These are phyloP conservation scores for Tylopilus sp. DNA, from an alignment of 1,284 basidiomycete genomes.

Conservation along the genomic window DNA sequence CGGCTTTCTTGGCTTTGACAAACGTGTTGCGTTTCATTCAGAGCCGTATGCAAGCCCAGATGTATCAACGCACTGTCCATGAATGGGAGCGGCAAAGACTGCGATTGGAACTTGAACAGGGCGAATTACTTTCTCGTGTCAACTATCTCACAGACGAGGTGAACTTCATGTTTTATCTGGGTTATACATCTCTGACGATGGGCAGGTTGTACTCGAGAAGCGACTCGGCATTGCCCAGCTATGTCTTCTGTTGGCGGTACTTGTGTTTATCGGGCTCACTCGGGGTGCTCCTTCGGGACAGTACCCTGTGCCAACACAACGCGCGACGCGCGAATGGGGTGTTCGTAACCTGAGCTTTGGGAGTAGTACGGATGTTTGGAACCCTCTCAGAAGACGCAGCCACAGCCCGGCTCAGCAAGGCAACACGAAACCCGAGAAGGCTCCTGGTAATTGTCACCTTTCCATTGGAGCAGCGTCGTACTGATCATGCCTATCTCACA, in stretches of 20 bases:
- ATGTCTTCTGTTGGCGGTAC: slow-evolving; percentile 79
- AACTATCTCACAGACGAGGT: slow-evolving; percentile 84
- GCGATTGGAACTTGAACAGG: slow-evolving; percentile 77
- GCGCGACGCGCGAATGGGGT: slow-evolving; percentile 63
- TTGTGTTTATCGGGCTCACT: slow-evolving; percentile 88
- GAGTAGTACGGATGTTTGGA: slow-evolving; percentile 42
- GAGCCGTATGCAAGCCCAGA: slow-evolving; percentile 75
- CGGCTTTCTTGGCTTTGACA: slow-evolving; percentile 2
- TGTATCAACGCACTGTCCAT: slow-evolving; percentile 70
- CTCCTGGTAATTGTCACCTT: slow-evolving; percentile 20
- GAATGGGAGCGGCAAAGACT: slow-evolving; percentile 80
- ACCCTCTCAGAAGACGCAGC: slow-evolving; percentile 48
- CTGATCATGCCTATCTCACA: slow-evolving; percentile 4
- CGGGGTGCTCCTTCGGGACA: slow-evolving; percentile 59
- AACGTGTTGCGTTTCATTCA: slow-evolving; percentile 36
- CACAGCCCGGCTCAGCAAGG: slow-evolving; percentile 42
- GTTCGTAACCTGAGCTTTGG: slow-evolving; percentile 66
- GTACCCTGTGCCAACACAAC: slow-evolving; percentile 25
- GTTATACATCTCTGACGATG: slow-evolving; percentile 7
- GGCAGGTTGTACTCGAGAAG: slow-evolving; percentile 84
- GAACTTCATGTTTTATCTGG: slow-evolving; percentile 12
- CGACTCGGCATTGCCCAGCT: slow-evolving; percentile 87
- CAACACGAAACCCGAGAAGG: slow-evolving; percentile 21
- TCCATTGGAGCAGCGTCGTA: slow-evolving; percentile 10
- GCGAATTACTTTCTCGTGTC: slow-evolving; percentile 72